Evolutionary conservation across 2,329 filamentous ascomycete genomes (phyloP).

Genomic region (Shiraia bambusicola): DNA sequence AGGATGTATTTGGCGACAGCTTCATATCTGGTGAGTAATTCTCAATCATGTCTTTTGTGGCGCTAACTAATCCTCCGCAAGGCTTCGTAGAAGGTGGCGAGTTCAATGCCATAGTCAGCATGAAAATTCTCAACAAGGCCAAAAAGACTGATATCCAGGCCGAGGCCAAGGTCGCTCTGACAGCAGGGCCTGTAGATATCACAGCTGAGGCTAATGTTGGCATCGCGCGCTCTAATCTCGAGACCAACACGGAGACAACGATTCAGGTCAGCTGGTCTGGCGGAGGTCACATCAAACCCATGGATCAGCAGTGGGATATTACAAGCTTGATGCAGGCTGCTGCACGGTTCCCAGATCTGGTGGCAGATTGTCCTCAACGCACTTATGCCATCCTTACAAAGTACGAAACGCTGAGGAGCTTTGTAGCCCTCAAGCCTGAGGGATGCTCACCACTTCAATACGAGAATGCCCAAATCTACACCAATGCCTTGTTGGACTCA

Average conservation of each 20-base stretch:
- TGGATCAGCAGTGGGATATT: slow-evolving; percentile 7
- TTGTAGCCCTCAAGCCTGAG: slow-evolving; percentile 2
- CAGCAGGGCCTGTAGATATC: slow-evolving; percentile 1
- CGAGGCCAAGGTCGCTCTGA: slow-evolving; percentile 6
- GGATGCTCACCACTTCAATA: slow-evolving; percentile 8
- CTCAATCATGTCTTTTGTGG: no score
- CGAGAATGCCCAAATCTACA: slow-evolving; percentile 10
- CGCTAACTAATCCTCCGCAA: no score
- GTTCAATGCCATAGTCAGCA: slow-evolving; percentile 10
- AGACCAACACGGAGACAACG: slow-evolving; percentile 8
- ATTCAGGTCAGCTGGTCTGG: slow-evolving; percentile 15
- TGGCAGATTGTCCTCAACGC: slow-evolving; percentile 9
- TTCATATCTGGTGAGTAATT: slow-evolving; percentile 6
- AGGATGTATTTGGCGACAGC: slow-evolving; percentile 11
- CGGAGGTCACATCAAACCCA: slow-evolving; percentile 15
- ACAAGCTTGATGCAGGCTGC: slow-evolving; percentile 5
- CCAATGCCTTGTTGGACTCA: slow-evolving; percentile 8
- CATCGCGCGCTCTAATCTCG: slow-evolving; percentile 4
- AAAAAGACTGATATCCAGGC: slow-evolving; percentile 6
- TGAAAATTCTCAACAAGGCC: slow-evolving; percentile 9
- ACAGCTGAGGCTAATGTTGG: slow-evolving; percentile 3
- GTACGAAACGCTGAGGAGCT: slow-evolving; percentile 9
- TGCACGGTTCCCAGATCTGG: slow-evolving; percentile 9
- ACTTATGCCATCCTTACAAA: slow-evolving; percentile 13
- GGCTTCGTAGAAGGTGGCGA: slow-evolving; percentile 15